Evolutionary conservation across 768 basidiomycete genomes (phyloP), one percentile per base, ranked within the genome.

Genomic region (Lentinula detonsa): DNA sequence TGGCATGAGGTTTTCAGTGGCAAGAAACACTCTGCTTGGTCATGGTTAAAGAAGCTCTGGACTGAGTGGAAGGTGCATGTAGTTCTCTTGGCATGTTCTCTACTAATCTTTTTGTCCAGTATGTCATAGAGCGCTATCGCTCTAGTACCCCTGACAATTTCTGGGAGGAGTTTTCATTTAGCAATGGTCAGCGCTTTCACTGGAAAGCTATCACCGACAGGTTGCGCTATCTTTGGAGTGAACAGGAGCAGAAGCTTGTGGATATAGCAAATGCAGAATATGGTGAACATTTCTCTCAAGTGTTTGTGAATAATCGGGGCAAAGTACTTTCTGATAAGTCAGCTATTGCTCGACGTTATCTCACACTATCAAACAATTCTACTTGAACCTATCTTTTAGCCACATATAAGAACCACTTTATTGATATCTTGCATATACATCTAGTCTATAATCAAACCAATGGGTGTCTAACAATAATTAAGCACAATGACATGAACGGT

Each of bases 401-500:
- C 23, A 23, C 23, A 23, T 23, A 23, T 23, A 23, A 23, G 23
- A 23, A 23, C 23, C 23, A 23, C 23, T 23, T 23, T 23, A 23
- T 23, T 23, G 23, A 23, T 23, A 23, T 23, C 23, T 23, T 23
- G 23, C 23, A 23, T 23, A 23, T 23, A 23, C 23, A 23, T 23
- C 23, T 23, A 23, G 23, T 23, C 23, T 23, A 23, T 23, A 23
- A 18, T 28, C 21, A 51, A 23, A 33, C 21, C 18, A 28, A 51
- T 6, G 23, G 4, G 2, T 51, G 49, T 11, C 5, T 3, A 28
- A 18, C 13, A 51, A 33, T 23, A 43, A 13, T 28, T 57, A 57
- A 34, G 56, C 28, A 48, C 70, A 71, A 18, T 60, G 48, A 50
- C 70, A 71, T 1, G 61, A 63, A 2, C 67, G 61, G 4, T 68